Percentiles rank a stretch among this genome's conserved stretches.
These are phyloP conservation scores for Hypoxylon sp. DNA, from an alignment of 2,329 filamentous ascomycete genomes.

Conservation along the genomic window DNA sequence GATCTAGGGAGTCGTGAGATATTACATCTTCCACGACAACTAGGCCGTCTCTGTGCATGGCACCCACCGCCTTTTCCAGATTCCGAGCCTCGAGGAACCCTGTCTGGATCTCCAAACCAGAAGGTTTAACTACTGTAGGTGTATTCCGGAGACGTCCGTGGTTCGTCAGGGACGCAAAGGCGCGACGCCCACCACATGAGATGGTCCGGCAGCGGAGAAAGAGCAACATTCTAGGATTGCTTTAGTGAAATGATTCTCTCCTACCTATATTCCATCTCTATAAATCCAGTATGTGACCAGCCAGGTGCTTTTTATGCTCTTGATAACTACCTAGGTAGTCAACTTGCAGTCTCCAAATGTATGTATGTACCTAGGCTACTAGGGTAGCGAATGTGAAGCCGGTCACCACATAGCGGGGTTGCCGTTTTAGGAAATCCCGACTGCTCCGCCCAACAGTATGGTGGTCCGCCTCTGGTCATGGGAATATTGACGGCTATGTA, in stretches of 20 bases:
- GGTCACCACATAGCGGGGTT: slow-evolving; percentile 26
- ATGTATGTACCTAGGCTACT: neutral
- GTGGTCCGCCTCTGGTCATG: neutral
- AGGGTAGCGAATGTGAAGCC: slow-evolving; percentile 10
- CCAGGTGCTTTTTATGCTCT: slow-evolving; percentile 12
- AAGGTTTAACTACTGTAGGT: slow-evolving; percentile 46
- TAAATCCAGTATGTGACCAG: neutral
- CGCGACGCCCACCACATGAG: slow-evolving; percentile 19
- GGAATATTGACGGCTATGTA: slow-evolving; percentile 9
- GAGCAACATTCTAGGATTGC: slow-evolving; percentile 16
- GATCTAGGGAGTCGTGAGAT: slow-evolving; percentile 66
- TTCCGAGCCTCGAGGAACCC: slow-evolving; percentile 62
- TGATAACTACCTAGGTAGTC: too few relatives aligned
- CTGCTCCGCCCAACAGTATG: neutral
- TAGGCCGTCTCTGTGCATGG: slow-evolving; percentile 68
- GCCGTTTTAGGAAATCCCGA: slow-evolving; percentile 35
- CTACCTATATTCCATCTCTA: neutral
- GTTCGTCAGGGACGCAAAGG: slow-evolving; percentile 35
- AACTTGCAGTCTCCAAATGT: slow-evolving; percentile 9
- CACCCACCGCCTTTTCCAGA: slow-evolving; percentile 68
- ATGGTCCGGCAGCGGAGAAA: slow-evolving; percentile 23
- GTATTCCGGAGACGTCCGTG: slow-evolving; percentile 15
- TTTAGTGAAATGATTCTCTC: neutral
- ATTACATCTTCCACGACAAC: slow-evolving; percentile 70
- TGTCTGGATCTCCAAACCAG: slow-evolving; percentile 57